phyloP scores from a whole-genome alignment of 805 yeast species.

The Hyphopichia homilentoma region DNA sequence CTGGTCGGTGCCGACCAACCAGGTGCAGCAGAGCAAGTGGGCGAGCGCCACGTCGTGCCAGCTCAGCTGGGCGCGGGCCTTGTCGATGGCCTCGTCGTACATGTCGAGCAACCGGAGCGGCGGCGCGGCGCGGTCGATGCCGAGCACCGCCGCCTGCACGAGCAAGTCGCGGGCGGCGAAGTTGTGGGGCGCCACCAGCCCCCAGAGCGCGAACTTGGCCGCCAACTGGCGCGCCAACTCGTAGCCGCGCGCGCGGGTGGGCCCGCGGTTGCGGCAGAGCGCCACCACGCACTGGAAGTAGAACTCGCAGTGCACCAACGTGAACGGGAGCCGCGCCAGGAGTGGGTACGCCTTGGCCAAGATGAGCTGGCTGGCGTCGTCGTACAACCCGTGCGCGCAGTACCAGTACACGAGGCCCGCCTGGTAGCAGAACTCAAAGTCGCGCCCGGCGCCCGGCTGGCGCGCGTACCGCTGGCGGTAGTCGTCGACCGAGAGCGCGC shows the following conservation, averaged over 20 bases:
- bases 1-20: conserved; percentile 24
- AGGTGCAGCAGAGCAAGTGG: conserved; percentile 40
- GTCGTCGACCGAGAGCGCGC: conserved; percentile 8
- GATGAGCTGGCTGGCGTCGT: conserved; percentile 13
- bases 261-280: conserved; percentile 5
- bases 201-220: conserved; percentile 29
- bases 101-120: conserved; percentile 39
- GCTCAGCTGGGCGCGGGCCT: conserved; percentile 24
- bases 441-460: conserved; percentile 4
- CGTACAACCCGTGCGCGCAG: conserved; percentile 11
- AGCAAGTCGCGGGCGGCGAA: conserved; percentile 36
- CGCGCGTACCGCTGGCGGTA: conserved; percentile 2
- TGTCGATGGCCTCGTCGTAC: conserved; percentile 44
- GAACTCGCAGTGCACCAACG: conserved; percentile 18
- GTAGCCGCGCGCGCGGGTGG: conserved; percentile 11
- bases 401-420: conserved; percentile 9
- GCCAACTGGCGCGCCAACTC: conserved; percentile 17
- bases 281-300: conserved; percentile 15
- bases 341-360: conserved; percentile 13
- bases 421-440: conserved; percentile 9
- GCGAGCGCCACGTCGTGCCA: conserved; percentile 38
- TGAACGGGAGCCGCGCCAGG: conserved; percentile 17
- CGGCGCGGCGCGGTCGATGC: conserved; percentile 12
- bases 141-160: conserved; percentile 26
- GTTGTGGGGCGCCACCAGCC: conserved; percentile 28